Evolutionary conservation across 2,329 filamentous ascomycete species (phyloP).

Genomic region (Scortechinia acanthostroma): DNA sequence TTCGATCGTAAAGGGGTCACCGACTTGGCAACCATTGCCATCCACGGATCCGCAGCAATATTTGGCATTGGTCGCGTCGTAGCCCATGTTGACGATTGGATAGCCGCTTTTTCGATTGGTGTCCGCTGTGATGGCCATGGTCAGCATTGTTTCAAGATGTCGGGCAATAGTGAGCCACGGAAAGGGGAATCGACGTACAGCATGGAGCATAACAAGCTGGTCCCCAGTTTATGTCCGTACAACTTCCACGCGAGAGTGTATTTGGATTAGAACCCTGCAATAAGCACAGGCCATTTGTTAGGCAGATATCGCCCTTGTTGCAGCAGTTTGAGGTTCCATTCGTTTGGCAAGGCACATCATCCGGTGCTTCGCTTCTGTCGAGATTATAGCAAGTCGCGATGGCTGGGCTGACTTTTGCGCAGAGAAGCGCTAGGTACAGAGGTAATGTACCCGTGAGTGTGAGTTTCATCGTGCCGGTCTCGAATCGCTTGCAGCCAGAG

Average conservation of each 20-base stretch:
- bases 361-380: too few species aligned
- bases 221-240: not conserved
- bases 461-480: too few species aligned
- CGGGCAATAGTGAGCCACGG: not conserved
- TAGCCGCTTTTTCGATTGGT: not conserved
- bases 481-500: too few species aligned
- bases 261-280: not conserved
- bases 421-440: too few species aligned
- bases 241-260: not conserved
- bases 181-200: not conserved
- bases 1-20: not conserved
- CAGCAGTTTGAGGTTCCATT: not conserved
- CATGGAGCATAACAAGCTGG: not conserved
- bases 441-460: too few species aligned
- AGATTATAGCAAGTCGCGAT: too few species aligned
- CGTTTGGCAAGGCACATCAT: not conserved
- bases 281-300: not conserved
- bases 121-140: not conserved
- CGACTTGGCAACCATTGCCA: not conserved
- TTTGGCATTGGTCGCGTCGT: not conserved
- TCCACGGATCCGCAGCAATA: not conserved
- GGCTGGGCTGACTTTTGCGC: too few species aligned
- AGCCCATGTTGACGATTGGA: not conserved
- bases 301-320: not conserved
- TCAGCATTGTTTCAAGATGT: not conserved